Percentiles rank a stretch among this genome's conserved stretches.
These are phyloP conservation scores for Coelastrella sp. DNA, from an alignment of 139 green algal species.

Conservation along the genomic window DNA sequence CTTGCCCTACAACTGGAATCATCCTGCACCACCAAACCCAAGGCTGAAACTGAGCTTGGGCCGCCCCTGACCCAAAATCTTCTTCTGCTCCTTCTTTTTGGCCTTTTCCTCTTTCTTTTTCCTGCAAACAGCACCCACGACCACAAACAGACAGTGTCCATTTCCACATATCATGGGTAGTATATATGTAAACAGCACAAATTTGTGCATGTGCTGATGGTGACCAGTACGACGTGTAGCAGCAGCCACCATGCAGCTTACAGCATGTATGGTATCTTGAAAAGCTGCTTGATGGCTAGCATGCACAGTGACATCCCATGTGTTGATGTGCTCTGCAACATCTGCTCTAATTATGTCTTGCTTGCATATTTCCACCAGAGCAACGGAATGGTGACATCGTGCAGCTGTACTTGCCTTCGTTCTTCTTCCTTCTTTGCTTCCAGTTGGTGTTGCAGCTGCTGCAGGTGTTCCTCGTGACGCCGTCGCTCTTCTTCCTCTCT, in stretches of 20 bases:
- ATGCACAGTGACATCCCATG: too few species aligned
- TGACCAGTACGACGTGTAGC: too few species aligned
- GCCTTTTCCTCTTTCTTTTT: constrained; percentile 40
- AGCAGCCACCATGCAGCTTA: too few species aligned
- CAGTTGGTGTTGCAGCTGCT: constrained; percentile 28
- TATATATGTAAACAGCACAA: background rate
- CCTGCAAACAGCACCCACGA: background rate
- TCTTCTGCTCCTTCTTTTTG: constrained; percentile 53
- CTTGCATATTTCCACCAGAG: background rate
- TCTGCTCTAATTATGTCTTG: background rate
- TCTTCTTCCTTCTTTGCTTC: constrained; percentile 40
- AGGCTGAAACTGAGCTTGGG: constrained; percentile 51
- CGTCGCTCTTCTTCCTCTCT: constrained; percentile 27
- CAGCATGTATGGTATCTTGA: too few species aligned
- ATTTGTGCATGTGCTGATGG: background rate
- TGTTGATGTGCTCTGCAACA: too few species aligned
- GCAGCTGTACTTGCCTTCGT: background rate
- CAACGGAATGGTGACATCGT: background rate
- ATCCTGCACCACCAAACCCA: background rate
- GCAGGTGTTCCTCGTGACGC: constrained; percentile 34
- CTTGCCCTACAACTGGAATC: too few species aligned
- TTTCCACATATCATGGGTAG: background rate
- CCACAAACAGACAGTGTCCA: background rate
- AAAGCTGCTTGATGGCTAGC: too few species aligned
- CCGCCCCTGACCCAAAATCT: constrained; percentile 45